phyloP scores from a whole-genome alignment of 2,329 filamentous ascomycete species.

The Akanthomyces muscarius region DNA sequence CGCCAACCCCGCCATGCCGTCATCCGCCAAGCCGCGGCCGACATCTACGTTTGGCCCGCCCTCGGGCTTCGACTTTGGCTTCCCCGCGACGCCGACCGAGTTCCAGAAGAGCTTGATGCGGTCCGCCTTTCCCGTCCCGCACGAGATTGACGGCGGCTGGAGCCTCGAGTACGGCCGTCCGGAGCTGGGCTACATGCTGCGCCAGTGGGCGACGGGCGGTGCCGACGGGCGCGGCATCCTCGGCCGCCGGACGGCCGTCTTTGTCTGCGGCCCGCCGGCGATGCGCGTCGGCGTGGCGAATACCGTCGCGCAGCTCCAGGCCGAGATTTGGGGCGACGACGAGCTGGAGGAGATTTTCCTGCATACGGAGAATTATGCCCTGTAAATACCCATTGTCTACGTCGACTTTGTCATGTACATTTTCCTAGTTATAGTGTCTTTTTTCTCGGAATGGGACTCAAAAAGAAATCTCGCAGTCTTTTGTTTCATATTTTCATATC shows the following conservation, averaged over 20 bases:
- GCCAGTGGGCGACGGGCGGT: slow-evolving; percentile 73
- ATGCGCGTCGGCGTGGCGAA: slow-evolving; percentile 89
- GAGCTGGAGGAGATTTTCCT: slow-evolving; percentile 85
- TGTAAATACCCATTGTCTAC: slow-evolving; percentile 44
- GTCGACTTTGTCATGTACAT: no score
- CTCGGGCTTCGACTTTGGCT: slow-evolving; percentile 72
- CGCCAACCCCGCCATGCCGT: slow-evolving; percentile 19
- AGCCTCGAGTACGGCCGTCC: slow-evolving; percentile 89
- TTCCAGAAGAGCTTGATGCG: slow-evolving; percentile 88
- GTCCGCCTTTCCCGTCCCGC: slow-evolving; percentile 73
- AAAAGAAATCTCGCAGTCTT: background rate
- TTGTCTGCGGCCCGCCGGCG: slow-evolving; percentile 82
- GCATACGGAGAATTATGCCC: slow-evolving; percentile 91
- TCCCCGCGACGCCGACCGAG: slow-evolving; percentile 77
- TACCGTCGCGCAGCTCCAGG: slow-evolving; percentile 77
- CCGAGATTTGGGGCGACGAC: slow-evolving; percentile 74
- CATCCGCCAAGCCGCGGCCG: slow-evolving; percentile 36
- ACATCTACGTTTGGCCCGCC: slow-evolving; percentile 57
- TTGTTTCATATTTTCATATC: background rate
- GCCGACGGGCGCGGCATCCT: slow-evolving; percentile 63
- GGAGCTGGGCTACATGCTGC: slow-evolving; percentile 81
- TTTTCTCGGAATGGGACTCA: background rate
- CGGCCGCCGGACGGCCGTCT: slow-evolving; percentile 79
- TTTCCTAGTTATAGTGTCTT: background rate
- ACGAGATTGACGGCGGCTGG: slow-evolving; percentile 75